Base-by-base conservation (phyloP, 768 basidiomycete genomes). In the Galerina sulciceps region DNA sequence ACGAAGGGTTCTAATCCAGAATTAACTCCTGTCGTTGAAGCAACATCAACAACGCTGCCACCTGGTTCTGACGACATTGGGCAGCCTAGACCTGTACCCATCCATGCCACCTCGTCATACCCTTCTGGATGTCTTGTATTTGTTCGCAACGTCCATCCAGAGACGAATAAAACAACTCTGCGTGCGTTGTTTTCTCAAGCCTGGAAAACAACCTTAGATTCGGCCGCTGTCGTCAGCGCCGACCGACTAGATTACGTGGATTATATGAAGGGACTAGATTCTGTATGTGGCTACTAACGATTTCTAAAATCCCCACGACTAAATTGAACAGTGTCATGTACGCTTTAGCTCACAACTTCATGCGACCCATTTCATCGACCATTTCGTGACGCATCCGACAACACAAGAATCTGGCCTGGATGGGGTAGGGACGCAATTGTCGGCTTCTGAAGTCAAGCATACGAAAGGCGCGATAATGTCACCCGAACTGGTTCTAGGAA, bases 101-200 rank as follows among this genome's bases (percentile, higher is more conserved):
- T 75, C 38, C 63, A 67, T 47, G 43, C 47, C 3, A 57, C 63
- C 4, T 80, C 82, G 10, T 71, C 79, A 2, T 91, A 81, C 65
- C 93, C 92, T 0, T 74, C 71, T 4, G 77, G 81, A 26, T 91
- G 90, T 57, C 84, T 94, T 8, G 77, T 91, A 31, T 90, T 89
- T 67, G 82, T 85, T 6, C 85, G 86, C 42, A 81, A 91, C 68
- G 66, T 94, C 8, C 88, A 93, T 58, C 76, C 83, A 2, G 85
- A 86, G 56, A 91, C 91, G 23, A 94, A 93, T 69, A 93, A 93
- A 71, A 93, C 93, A 0, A 88, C 89, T 0, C 76, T 94, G 14
- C 87, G 85, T 42, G 69, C 76, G 2, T 69, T 91, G 5, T 87
- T 93, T 59, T 65, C 76, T 0, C 68, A 67, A 6, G 79, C 83